Evolutionary conservation across 2,329 filamentous ascomycete genomes (phyloP).

Genomic region (Nakataea oryzae): DNA sequence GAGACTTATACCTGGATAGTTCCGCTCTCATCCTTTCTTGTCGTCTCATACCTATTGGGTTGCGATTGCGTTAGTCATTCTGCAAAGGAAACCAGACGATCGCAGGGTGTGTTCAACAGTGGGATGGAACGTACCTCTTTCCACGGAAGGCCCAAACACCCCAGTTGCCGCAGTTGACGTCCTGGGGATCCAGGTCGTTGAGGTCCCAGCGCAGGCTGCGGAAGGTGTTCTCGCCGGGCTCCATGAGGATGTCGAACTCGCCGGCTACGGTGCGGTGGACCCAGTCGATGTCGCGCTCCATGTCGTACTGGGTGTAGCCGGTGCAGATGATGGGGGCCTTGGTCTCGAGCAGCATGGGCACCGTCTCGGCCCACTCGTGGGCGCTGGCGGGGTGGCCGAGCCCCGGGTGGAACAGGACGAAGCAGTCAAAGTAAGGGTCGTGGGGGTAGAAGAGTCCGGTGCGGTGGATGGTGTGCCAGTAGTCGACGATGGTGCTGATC

Average conservation of each 20-base stretch:
- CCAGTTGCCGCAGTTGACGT: constrained; percentile 94
- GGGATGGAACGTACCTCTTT: constrained; percentile 59
- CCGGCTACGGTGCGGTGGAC: constrained; percentile 75
- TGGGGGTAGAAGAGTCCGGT: constrained; percentile 87
- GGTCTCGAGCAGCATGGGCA: constrained; percentile 84
- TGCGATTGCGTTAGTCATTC: neutral
- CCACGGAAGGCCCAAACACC: constrained; percentile 94
- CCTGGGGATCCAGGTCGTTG: constrained; percentile 89
- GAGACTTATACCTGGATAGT: neutral
- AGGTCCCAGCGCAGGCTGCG: constrained; percentile 92
- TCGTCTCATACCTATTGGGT: neutral
- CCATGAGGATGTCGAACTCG: constrained; percentile 84
- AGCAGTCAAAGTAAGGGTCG: constrained; percentile 97
- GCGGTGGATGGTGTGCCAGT: constrained; percentile 93
- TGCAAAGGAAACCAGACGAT: neutral
- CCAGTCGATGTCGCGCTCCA: constrained; percentile 87
- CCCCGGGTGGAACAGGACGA: constrained; percentile 93
- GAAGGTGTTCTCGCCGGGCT: constrained; percentile 91
- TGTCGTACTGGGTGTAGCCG: constrained; percentile 91
- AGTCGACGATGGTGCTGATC: constrained; percentile 95
- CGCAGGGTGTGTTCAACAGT: neutral
- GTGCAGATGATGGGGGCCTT: constrained; percentile 92
- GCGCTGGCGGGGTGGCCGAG: constrained; percentile 87
- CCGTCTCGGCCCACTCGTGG: constrained; percentile 86
- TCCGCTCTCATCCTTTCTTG: neutral